These are phyloP conservation scores for Colletotrichum sp. DNA, from an alignment of 2,329 filamentous ascomycete genomes.

Conservation along the genomic window DNA sequence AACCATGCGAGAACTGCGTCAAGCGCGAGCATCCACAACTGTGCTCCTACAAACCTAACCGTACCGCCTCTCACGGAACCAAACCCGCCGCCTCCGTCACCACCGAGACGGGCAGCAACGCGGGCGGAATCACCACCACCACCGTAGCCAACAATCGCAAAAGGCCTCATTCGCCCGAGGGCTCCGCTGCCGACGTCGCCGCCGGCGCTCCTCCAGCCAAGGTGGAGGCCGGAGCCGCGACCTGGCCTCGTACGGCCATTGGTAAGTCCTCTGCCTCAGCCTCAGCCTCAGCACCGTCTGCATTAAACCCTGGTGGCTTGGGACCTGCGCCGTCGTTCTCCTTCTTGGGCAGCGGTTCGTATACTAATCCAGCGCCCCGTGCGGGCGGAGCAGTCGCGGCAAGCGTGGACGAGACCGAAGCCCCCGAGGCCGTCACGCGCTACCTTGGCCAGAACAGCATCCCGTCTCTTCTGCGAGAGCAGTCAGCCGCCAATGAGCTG, in stretches of 20 bases:
- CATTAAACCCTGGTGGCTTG: not conserved
- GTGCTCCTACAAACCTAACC: constrained; percentile 71
- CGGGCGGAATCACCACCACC: constrained; percentile 26
- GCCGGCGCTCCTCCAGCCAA: constrained; percentile 24
- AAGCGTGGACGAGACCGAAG: constrained; percentile 57
- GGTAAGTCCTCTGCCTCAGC: constrained; percentile 29
- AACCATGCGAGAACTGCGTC: constrained; percentile 71
- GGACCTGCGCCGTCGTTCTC: constrained; percentile 2
- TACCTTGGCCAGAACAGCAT: constrained; percentile 74
- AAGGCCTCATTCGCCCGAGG: constrained; percentile 48
- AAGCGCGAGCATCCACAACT: constrained; percentile 69
- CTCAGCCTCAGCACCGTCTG: not conserved
- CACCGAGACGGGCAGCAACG: constrained; percentile 21
- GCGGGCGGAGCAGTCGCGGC: constrained; percentile 33
- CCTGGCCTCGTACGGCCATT: constrained; percentile 45
- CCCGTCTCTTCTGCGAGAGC: constrained; percentile 67
- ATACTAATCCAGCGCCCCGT: constrained; percentile 10
- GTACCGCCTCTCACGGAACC: constrained; percentile 32
- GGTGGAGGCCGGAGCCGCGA: constrained; percentile 42
- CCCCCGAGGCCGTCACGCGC: constrained; percentile 54
- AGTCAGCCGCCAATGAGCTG: constrained; percentile 58
- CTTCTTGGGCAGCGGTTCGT: constrained; percentile 5
- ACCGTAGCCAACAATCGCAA: constrained; percentile 32
- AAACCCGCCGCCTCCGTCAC: constrained; percentile 30
- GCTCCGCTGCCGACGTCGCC: constrained; percentile 37